These are phyloP conservation scores for Rubroboletus pulcherrimus DNA, from an alignment of 768 basidiomycete genomes.

Conservation along the genomic window DNA sequence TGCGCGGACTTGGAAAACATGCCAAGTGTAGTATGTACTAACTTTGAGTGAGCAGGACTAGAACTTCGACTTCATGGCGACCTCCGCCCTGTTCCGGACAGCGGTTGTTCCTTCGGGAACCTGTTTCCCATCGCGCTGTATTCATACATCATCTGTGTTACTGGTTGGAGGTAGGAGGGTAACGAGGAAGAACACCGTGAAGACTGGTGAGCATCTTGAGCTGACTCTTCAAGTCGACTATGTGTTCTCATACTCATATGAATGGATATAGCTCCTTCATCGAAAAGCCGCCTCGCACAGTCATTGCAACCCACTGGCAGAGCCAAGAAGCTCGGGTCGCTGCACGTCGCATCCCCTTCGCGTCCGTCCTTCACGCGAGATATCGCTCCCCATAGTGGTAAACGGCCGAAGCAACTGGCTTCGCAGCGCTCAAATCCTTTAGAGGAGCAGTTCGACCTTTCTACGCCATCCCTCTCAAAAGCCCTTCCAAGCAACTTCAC, in stretches of 20 bases:
- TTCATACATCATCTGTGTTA: constrained; percentile 14
- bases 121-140: neutral
- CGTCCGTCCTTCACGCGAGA: constrained; percentile 19
- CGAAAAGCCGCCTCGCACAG: constrained; percentile 26
- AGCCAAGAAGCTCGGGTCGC: constrained; percentile 24
- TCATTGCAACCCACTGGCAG: constrained; percentile 27
- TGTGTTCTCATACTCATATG: neutral
- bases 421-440: constrained; percentile 24
- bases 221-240: too few species aligned
- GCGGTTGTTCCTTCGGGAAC: neutral
- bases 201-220: constrained; percentile 11
- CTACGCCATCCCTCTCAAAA: constrained; percentile 17
- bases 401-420: neutral
- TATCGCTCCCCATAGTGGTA: constrained; percentile 16
- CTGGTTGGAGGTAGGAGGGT: constrained; percentile 8
- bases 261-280: constrained; percentile 16
- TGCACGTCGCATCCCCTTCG: constrained; percentile 23
- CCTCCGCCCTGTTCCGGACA: constrained; percentile 4
- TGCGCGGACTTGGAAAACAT: constrained; percentile 14
- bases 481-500: constrained; percentile 45
- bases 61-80: constrained; percentile 2
- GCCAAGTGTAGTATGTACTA: neutral
- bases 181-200: constrained; percentile 11
- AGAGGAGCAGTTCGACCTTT: constrained; percentile 36
- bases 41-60: neutral